Base-by-base conservation (phyloP, 495 filamentous ascomycete genomes). In the Evernia prunastri region DNA sequence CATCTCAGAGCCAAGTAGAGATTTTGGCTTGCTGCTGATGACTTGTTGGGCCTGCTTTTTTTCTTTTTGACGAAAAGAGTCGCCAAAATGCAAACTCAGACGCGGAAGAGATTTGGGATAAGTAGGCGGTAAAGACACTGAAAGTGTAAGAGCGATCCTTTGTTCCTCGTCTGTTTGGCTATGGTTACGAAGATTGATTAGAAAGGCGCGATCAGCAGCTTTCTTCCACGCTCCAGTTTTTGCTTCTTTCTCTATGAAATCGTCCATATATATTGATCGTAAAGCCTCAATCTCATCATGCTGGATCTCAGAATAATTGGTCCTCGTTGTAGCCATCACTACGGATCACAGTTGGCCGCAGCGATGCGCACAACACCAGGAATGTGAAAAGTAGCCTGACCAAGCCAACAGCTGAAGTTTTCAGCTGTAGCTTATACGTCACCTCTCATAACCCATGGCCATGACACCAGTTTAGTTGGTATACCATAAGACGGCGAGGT, bases 191-290 rank as follows among this genome's bases (percentile, higher is more conserved):
- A 97, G 76, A 59, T 80, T 82, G 59, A 98, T 86, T 67, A 88
- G 88, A 69, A 97, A 95, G 0, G 83, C 81, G 36, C 89, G 84
- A 70, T 95, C 88, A 51, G 82, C 80, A 5, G 89, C 85, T 84
- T 90, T 91, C 84, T 96, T 90, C 94, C 94, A 98, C 45, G 92
- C 92, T 51, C 84, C 86, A 51, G 83, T 83, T 70, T 87, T 85
- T 35, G 82, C 77, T 66, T 85, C 82, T 62, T 92, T 84, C 66
- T 90, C 83, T 68, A 86, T 77, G 71, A 89, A 97, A 71, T 97
- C 94, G 56, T 97, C 92, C 70, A 87, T 89, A 71, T 94, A 98
- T 47, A 98, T 96, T 8, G 95, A 90, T 61, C 87, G 80, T 57
- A 98, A 78, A 17, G 86, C 94, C 75, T 95, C 87, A 40, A 93